Base-by-base conservation (phyloP, 495 filamentous ascomycete genomes). In the Tuber borchii region DNA sequence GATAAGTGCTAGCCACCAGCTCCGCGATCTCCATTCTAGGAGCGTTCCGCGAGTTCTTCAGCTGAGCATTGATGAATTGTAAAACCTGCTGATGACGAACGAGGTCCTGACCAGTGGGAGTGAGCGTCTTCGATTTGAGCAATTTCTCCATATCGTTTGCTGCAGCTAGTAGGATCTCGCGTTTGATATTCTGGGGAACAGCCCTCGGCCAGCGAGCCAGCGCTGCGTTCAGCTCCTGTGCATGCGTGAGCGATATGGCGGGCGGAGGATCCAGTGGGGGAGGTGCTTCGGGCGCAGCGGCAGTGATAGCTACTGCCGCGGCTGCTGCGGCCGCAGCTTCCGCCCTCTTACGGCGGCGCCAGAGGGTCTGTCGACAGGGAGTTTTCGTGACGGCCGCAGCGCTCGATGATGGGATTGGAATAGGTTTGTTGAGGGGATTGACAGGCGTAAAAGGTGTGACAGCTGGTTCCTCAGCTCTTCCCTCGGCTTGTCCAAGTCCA, bases 1-100 rank as follows among this genome's bases (percentile, higher is more conserved):
- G 75, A 51, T 78, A 79, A 43, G 44, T 74, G 42, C 74, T 78
- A 39, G 77, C 77, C 10, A 79, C 77, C 43, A 69, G 48, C 42
- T 78, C 34, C 20, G 76, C 77, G 4, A 74, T 71, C 46, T 78
- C 76, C 76, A 74, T 79, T n/a, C 77, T 68, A 10, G 77, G 76
- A 19, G 76, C 44, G 40, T 46, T 61, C 39, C 31, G 44, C 45
- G 45, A 69, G n/a, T 74, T 79, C 76, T 70, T 78, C n/a, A 71
- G 65, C 10, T 79, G 77, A 20, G 73, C 74, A 44, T 79, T 79
- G 71, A 79, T 79, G 46, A 79, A 79, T 40, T 78, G 76, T 26
- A 79, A 70, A 10, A 79, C 77, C 43, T 79, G 77, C 44, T 79
- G 76, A 42, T 79, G 71, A 1, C 77, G 76, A 44, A 74, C 74